Base-by-base conservation (phyloP, 306 rosid species). In the Inga leiocalycina region DNA sequence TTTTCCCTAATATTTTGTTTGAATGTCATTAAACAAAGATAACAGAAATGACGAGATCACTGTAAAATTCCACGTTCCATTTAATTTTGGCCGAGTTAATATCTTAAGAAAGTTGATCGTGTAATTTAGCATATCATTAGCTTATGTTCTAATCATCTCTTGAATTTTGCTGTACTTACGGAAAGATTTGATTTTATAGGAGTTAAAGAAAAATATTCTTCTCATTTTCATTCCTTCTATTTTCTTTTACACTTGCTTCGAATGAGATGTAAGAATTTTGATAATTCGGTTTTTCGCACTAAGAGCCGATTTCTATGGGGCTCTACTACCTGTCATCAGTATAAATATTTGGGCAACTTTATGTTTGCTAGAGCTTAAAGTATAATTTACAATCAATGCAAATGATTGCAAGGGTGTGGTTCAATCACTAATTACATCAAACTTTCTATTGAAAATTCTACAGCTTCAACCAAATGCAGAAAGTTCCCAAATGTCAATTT, bases 401-500 rank as follows among this genome's bases (percentile, higher is more conserved):
- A 24, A 73, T 27, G 14, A 73, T 6, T 45, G 61, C 59, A 46
- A 14, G 10, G 39, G 3, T 48, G 44, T 73, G n/a, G 13, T 27
- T 73, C 22, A 73, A 15, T 24, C 14, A 27, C 43, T 73, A 17
- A 73, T 48, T 34, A 54, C 51, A 43, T 64, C 39, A 78, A 72
- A 64, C 70, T 49, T 82, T 69, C 74, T 13, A 76, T 39, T 62
- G 77, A 82, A 14, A 86, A 77, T 77, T 49, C 61, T 69, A 2
- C 52, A 32, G 66, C 75, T 69, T 85, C 35, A 71, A 74, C 80
- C 83, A 82, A 83, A 66, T 43, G 73, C 54, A 48, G 81, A 79
- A 88, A 62, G 67, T 77, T 79, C 27, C 82, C 84, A 52, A 81
- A 59, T 71, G 72, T 82, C 46, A 88, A 46, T 79, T 76, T 86